Evolutionary conservation across 257 asterid species (phyloP), one percentile per base, ranked within the genome.

Genomic region (Rubia yunnanensis): DNA sequence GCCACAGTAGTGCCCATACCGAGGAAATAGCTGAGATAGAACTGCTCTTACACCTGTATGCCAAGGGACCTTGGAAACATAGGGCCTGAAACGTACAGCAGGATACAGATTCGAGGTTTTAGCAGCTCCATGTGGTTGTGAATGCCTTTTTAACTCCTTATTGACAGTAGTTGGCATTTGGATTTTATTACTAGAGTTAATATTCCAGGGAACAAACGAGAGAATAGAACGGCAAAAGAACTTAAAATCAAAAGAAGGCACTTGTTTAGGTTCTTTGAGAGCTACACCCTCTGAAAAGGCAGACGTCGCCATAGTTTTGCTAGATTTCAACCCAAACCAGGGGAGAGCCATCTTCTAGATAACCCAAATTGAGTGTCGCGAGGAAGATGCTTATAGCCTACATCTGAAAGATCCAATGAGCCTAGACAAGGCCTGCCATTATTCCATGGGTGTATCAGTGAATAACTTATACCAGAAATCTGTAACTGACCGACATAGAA

Each of bases 1-100:
- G 39, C 98, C 98, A 64, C 98, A 91, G 73, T 88, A 91, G 74
- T 84, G 91, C 36, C 98, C 98, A 57, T 91, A 91, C 36, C 98
- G 78, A 4, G 98, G 98, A 71, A 91, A 91, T 53, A 91, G 52
- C 39, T 88, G 96, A 27, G 96, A 91, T 39, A 91, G 84, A 64
- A 88, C 78, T 48, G 90, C 98, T 78, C 96, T 76, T 46, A 86
- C 75, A 60, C 98, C 98, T 26, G 94, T 88, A 72, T 91, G 98
- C 98, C 98, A 91, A 26, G 96, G 98, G 69, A 91, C 95, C 79
- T 83, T 88, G 30, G 94, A 85, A 49, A 84, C 96, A 27, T 91
- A 91, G 3, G 98, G 98, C 73, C 96, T 83, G 64, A 88, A 91
- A n/a, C 95, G 92, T 72, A 86, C 69, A 10, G 63, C 46, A 46